Conservation (phyloP, 371 early-diverging fungal genomes). For the Circinella minor region DNA sequence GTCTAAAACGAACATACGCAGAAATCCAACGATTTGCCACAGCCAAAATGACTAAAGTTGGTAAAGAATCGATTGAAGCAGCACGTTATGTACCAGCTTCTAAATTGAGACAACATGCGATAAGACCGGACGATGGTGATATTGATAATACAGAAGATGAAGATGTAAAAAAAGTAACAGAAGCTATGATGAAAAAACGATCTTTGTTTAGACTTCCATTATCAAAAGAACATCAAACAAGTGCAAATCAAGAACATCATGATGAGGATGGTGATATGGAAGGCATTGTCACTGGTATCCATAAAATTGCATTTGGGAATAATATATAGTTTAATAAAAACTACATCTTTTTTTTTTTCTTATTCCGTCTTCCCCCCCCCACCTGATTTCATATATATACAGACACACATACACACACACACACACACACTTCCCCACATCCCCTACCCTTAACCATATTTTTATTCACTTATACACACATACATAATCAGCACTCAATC, state of each 20-base stretch:
- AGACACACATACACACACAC: no score
- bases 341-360: no score
- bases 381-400: no score
- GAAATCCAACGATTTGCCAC: conserved; percentile 14
- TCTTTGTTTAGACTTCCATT: not conserved
- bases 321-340: not conserved
- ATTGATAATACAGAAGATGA: not conserved
- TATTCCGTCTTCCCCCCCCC: no score
- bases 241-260: not conserved
- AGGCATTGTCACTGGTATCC: conserved; percentile 8
- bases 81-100: conserved; percentile 9
- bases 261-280: conserved; percentile 4
- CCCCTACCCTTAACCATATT: no score
- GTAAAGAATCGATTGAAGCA: conserved; percentile 17
- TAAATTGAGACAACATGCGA: not conserved
- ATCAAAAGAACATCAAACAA: not conserved
- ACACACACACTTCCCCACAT: no score
- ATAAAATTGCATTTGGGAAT: conserved; percentile 5
- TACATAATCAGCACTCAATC: no score
- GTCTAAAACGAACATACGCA: conserved; percentile 12
- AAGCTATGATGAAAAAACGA: not conserved
- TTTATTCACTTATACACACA: no score
- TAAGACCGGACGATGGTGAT: not conserved
- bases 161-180: not conserved
- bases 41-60: conserved; percentile 8